A percentile compares a stretch with the other conserved stretches of the same genome.
These are phyloP conservation scores for Tetracentron sinense DNA, from an alignment of 164 flowering plant species.

Conservation along the genomic window DNA sequence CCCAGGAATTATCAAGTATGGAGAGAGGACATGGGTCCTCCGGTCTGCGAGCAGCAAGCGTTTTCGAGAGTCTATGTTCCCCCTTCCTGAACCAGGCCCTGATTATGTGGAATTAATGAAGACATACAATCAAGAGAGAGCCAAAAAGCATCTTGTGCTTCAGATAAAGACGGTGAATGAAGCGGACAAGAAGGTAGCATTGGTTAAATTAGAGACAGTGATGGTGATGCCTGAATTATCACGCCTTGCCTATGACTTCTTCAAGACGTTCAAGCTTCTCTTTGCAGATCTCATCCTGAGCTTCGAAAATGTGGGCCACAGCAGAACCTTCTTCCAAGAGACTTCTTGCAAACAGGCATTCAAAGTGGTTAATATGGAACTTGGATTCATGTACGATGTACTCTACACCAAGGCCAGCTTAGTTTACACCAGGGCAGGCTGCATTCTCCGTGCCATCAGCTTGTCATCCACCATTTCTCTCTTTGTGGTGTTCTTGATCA, in stretches of 20 bases:
- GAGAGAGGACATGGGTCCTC: constrained; percentile 32
- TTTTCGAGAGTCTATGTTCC: constrained; percentile 24
- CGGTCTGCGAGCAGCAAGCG: constrained; percentile 24
- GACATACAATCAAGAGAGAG: constrained; percentile 25
- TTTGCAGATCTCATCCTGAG: constrained; percentile 35
- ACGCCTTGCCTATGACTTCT: constrained; percentile 32
- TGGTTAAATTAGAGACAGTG: too few relatives aligned
- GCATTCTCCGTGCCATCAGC: constrained; percentile 22
- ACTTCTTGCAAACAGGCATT: constrained; percentile 24
- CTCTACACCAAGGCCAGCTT: constrained; percentile 39
- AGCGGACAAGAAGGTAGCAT: constrained; percentile 11
- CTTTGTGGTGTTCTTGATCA: constrained; percentile 17
- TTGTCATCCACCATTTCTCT: constrained; percentile 13
- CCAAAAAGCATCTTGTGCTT: not conserved
- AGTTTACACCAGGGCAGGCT: constrained; percentile 19
- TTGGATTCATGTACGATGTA: constrained; percentile 41
- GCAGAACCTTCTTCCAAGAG: constrained; percentile 25
- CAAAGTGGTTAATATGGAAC: constrained; percentile 37
- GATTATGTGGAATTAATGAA: constrained; percentile 35
- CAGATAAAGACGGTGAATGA: not conserved
- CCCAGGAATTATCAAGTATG: constrained; percentile 34
- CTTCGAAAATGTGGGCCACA: constrained; percentile 28
- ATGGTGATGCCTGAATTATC: too few relatives aligned
- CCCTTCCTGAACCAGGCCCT: constrained; percentile 29
- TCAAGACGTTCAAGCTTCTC: constrained; percentile 34